Conservation (phyloP, 2,329 filamentous ascomycete species). For the Gremmenia infestans region DNA sequence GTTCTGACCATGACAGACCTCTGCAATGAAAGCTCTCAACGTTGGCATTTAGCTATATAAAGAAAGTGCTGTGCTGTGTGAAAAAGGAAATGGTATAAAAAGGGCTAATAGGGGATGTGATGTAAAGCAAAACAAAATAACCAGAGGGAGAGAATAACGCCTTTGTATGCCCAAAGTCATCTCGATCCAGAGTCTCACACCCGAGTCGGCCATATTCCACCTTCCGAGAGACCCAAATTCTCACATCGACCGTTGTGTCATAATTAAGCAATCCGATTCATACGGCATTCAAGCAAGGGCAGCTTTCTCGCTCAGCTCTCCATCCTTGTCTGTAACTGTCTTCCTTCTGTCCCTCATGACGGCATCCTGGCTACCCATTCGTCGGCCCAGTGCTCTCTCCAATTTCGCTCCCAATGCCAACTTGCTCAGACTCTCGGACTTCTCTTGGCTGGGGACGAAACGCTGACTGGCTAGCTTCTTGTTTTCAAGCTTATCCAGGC, state of each 20-base stretch:
- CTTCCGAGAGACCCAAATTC: background rate
- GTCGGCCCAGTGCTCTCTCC: conserved; percentile 61
- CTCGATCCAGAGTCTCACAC: background rate
- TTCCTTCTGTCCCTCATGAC: conserved; percentile 45
- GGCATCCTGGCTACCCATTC: conserved; percentile 69
- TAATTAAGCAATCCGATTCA: background rate
- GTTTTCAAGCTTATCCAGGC: conserved; percentile 64
- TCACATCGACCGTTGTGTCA: background rate
- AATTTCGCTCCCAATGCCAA: conserved; percentile 69
- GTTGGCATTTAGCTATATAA: background rate
- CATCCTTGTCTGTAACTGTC: conserved; percentile 15
- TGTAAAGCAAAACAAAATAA: conserved; percentile 5
- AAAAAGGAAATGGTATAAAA: conserved; percentile 9
- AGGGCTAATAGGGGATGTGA: background rate
- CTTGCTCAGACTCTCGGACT: conserved; percentile 64
- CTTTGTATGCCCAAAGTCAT: conserved; percentile 6
- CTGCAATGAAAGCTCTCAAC: background rate
- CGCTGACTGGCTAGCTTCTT: conserved; percentile 62
- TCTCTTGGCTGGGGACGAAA: conserved; percentile 60
- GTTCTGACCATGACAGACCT: background rate
- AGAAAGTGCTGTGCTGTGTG: background rate
- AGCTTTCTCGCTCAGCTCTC: conserved; percentile 12
- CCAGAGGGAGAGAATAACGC: conserved; percentile 3
- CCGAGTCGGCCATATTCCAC: background rate
- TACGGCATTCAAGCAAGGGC: conserved; percentile 3